phyloP scores from a whole-genome alignment of 768 basidiomycete genomes.

The Favolaschia claudopus region DNA sequence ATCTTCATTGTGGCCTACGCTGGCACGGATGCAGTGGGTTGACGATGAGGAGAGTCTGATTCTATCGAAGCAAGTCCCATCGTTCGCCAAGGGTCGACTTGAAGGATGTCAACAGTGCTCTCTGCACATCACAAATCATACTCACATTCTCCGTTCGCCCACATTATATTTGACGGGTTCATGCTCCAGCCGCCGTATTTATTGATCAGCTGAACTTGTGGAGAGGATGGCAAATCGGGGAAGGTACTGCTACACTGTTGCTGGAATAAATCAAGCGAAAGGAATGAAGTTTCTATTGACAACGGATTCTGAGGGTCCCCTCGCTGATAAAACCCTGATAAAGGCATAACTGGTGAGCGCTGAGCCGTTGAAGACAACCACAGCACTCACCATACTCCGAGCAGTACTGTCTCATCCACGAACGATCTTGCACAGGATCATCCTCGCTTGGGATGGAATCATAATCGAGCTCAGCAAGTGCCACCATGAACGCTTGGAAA shows the following conservation, averaged over 20 bases:
- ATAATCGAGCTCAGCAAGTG: conserved; percentile 53
- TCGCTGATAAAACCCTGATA: conserved; percentile 54
- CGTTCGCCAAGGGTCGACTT: conserved; percentile 61
- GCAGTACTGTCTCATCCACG: conserved; percentile 64
- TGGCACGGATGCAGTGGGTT: conserved; percentile 47
- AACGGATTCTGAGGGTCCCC: conserved; percentile 53
- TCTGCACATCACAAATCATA: not conserved
- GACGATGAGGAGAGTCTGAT: conserved; percentile 50
- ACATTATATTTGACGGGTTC: conserved; percentile 56
- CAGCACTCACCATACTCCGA: conserved; percentile 52
- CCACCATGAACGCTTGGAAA: conserved; percentile 49
- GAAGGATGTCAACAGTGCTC: not conserved
- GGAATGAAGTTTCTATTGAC: conserved; percentile 57
- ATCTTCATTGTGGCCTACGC: conserved; percentile 33
- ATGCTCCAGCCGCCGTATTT: conserved; percentile 63
- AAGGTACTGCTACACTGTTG: conserved; percentile 52
- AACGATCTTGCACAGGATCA: conserved; percentile 51
- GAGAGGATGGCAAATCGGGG: conserved; percentile 45
- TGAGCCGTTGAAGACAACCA: not conserved
- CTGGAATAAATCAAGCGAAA: conserved; percentile 54
- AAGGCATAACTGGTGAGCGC: not conserved
- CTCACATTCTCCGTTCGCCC: conserved; percentile 58
- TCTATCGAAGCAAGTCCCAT: conserved; percentile 60
- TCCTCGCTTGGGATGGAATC: conserved; percentile 51
- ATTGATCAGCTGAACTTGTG: conserved; percentile 52